phyloP scores from a whole-genome alignment of 108 stramenopile genomes.

The Cyclotella atomus region DNA sequence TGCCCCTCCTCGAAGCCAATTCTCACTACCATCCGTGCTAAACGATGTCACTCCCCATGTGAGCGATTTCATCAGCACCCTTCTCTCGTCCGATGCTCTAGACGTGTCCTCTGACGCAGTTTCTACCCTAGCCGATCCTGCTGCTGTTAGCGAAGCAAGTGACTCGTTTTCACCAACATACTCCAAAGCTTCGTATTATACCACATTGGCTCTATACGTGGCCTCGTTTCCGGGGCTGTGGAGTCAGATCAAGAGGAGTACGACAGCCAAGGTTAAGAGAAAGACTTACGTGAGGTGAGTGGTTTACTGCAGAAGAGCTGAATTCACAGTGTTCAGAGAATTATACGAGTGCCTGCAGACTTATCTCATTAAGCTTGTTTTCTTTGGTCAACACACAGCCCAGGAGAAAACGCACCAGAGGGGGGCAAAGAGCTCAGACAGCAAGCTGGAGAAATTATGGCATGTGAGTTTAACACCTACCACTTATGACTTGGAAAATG shows the following conservation, averaged over 20 bases:
- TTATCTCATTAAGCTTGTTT: not conserved
- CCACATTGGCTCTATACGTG: slow-evolving; percentile 87
- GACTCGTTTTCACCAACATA: slow-evolving; percentile 57
- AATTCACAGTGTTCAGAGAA: too few relatives aligned
- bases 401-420: slow-evolving; percentile 51
- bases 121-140: not conserved
- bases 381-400: slow-evolving; percentile 6
- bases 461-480: slow-evolving; percentile 71
- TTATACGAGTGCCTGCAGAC: too few relatives aligned
- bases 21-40: not conserved
- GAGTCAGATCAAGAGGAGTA: slow-evolving; percentile 89
- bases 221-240: slow-evolving; percentile 91
- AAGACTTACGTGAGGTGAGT: slow-evolving; percentile 82
- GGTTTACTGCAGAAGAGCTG: too few relatives aligned
- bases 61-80: not conserved
- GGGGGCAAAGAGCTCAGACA: slow-evolving; percentile 71
- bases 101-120: slow-evolving; percentile 6
- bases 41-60: not conserved
- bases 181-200: slow-evolving; percentile 89
- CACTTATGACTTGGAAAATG: not conserved
- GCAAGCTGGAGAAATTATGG: slow-evolving; percentile 94
- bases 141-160: not conserved
- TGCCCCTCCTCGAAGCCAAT: not conserved
- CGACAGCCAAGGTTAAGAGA: slow-evolving; percentile 88
- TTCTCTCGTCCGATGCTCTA: slow-evolving; percentile 24